Conservation (phyloP, 1,139 yeast species). For the Hemisphaericaspora subhashii region DNA sequence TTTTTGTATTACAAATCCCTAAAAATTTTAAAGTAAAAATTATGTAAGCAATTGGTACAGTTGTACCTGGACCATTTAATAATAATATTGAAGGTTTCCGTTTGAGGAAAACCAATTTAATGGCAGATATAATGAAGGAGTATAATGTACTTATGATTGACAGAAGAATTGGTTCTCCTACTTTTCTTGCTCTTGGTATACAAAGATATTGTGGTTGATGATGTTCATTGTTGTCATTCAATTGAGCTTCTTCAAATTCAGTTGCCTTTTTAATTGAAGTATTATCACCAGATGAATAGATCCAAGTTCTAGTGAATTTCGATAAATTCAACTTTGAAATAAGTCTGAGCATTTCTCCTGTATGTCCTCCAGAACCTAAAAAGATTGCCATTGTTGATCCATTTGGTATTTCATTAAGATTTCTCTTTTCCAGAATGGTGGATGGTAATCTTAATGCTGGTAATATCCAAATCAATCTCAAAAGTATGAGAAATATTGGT, state of each 20-base stretch:
- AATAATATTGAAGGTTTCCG: constrained; percentile 55
- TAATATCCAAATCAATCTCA: constrained; percentile 29
- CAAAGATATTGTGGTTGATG: constrained; percentile 26
- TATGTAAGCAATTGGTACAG: constrained; percentile 73
- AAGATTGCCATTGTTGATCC: constrained; percentile 50
- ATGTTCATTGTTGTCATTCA: constrained; percentile 12
- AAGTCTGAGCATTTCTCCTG: constrained; percentile 88
- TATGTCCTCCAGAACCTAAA: constrained; percentile 88
- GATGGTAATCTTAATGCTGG: constrained; percentile 23
- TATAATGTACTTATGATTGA: constrained; percentile 53
- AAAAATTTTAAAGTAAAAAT: constrained; percentile 53
- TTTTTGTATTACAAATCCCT: constrained; percentile 54
- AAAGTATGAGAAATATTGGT: constrained; percentile 25
- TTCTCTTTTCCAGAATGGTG: constrained; percentile 3
- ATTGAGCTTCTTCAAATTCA: constrained; percentile 34
- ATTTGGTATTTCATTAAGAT: constrained; percentile 1
- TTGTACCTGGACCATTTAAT: constrained; percentile 93
- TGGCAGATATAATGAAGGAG: constrained; percentile 35
- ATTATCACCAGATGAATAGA: constrained; percentile 56
- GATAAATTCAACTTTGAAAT: constrained; percentile 36
- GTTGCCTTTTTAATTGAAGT: constrained; percentile 55
- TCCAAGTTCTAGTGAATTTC: constrained; percentile 41
- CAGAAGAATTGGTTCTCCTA: constrained; percentile 60
- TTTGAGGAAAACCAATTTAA: constrained; percentile 18
- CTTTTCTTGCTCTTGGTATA: constrained; percentile 74